These are phyloP conservation scores for Aurinia saxatilis DNA, from an alignment of 345 rosid genomes.

Conservation along the genomic window DNA sequence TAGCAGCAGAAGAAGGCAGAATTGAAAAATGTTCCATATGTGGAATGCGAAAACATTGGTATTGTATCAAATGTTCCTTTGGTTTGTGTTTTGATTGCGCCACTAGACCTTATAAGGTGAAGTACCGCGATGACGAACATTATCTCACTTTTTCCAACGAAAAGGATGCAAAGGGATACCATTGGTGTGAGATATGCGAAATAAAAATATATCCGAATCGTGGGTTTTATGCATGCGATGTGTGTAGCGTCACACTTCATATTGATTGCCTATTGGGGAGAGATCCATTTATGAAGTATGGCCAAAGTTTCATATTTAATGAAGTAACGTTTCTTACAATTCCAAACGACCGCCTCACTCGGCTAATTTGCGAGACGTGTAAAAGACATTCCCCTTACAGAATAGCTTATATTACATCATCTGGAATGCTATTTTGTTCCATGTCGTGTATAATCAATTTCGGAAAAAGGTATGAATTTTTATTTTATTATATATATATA, in stretches of 20 bases:
- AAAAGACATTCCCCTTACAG: too few species aligned
- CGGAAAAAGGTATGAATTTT: too few species aligned
- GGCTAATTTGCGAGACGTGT: too few species aligned
- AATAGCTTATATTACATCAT: too few species aligned
- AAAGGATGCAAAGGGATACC: not conserved
- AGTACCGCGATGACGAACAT: slow-evolving; percentile 11
- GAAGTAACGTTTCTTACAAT: too few species aligned
- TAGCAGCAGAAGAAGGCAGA: too few species aligned
- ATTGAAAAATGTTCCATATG: not conserved
- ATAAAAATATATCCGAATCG: not conserved
- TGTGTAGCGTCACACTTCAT: not conserved
- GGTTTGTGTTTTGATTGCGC: not conserved
- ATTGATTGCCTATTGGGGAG: not conserved
- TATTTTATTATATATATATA: too few species aligned
- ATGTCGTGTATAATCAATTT: too few species aligned
- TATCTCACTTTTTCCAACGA: not conserved
- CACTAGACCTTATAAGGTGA: not conserved
- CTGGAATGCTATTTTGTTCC: too few species aligned
- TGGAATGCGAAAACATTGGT: not conserved
- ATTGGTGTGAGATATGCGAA: not conserved
- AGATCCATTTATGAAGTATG: too few species aligned
- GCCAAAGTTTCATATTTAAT: too few species aligned
- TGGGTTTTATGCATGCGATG: not conserved
- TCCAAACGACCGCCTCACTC: too few species aligned
- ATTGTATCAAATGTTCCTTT: slow-evolving; percentile 4